Base-by-base conservation (phyloP, 2,329 filamentous ascomycete species). In the Colletotrichum costaricense region DNA sequence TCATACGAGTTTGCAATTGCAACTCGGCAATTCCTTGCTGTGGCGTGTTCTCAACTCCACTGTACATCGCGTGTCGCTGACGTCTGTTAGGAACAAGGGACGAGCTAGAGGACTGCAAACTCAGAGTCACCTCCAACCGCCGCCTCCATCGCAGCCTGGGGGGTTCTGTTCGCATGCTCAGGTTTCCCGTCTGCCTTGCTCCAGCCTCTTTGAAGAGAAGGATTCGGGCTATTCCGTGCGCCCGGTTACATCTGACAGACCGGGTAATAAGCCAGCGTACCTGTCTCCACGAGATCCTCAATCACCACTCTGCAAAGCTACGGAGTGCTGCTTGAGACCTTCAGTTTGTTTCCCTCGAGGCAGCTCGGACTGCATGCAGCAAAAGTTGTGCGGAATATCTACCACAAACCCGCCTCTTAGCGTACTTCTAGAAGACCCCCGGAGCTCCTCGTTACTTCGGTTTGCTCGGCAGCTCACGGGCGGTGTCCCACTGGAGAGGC, bases 1-100 rank as follows among this genome's bases (percentile, higher is more conserved):
- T 73, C 70, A 73, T 73, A 73, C 70, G 70, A 73, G 70, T 70
- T 73, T 70, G 60, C 60, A 65, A 55, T 56, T 69, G 70, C 60
- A 65, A 57, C 46, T 70, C 70, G 70, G 70, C 67, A 70, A 65
- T 65, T 73, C 60, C 67, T 55, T 73, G 67, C 55, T 62, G 60
- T 70, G 60, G 70, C 66, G 60, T 70, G 60, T 65, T 65, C 24
- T 65, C 42, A 62, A 52, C 67, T 46, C 70, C 70, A 65, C 67
- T 24, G 46, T 5, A 35, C 33, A 73, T 73, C 70, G 70, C 70
- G 54, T 69, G 70, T 65, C 60, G 65, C 70, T 62, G 70, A 70
- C 70, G 70, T 70, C 54, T 65, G 22, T 65, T 42, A 70, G 67
- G 67, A 38, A 55, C 62, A 38, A 56, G 67, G 66, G 66, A 73